Evolutionary conservation across 306 rosid genomes (phyloP), one percentile per base, ranked within the genome.

Genomic region (Vachellia collinsii): DNA sequence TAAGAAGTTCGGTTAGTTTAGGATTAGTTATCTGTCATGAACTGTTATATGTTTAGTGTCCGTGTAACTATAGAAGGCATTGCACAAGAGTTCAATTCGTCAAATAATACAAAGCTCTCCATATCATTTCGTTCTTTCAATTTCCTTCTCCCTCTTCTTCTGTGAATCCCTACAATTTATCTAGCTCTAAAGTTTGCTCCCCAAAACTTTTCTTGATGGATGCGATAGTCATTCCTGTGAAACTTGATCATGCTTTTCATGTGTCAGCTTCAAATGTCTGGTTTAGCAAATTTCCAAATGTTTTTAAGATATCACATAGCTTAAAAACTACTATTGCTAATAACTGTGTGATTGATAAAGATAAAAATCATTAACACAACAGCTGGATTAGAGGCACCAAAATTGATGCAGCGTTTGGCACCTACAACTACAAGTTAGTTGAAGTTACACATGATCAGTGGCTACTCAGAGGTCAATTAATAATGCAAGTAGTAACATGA

Each of bases 191-290:
- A 56, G 63, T 20, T 56, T 12, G 23, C 29, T 20, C 29, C 34
- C 1, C 59, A 17, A 19, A 16, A n/a, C 58, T 51, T 51, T 51
- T 51, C 58, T 53, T 53, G 59, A 53, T 7, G 9, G 23, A 53
- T 43, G 11, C 12, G 4, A 43, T 43, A 43, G 47, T 43, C 13
- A 12, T 19, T 53, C 59, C 22, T 1, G 2, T 53, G 23, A 53
- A 51, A 53, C 19, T 19, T 53, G 23, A 17, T 29, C 34, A 29
- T 23, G n/a, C 20, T 20, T 56, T 56, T 56, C 34, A 56, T 29
- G 39, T 59, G 61, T 39, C 44, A 70, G 41, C 59, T 76, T 59
- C 47, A 69, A 16, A 69, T 25, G 64, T 42, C 75, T 42, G 36
- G 79, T 54, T 62, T 25, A 37, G 37, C 46, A 44, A 70, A 76